Evolutionary conservation across 805 yeast species (phyloP).

Genomic region (Starmerella vitae): DNA sequence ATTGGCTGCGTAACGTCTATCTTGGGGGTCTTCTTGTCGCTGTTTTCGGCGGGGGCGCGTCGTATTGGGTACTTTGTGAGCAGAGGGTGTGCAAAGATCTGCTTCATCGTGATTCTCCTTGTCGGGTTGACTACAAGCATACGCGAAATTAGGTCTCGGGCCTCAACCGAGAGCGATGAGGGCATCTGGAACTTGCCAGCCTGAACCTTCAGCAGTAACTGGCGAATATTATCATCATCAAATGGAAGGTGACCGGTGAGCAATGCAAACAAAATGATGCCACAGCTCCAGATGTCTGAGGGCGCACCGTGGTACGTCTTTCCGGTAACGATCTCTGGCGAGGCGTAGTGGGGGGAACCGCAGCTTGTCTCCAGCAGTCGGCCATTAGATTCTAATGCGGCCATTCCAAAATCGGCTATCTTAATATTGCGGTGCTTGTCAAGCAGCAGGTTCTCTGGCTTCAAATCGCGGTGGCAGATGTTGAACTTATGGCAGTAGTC

Average conservation of each 20-base stretch:
- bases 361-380: slow-evolving; percentile 84
- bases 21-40: slow-evolving; percentile 5
- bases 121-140: slow-evolving; percentile 77
- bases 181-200: slow-evolving; percentile 81
- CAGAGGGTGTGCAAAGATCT: slow-evolving; percentile 69
- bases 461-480: slow-evolving; percentile 77
- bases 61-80: slow-evolving; percentile 47
- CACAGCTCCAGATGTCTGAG: slow-evolving; percentile 96
- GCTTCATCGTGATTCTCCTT: slow-evolving; percentile 63
- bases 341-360: slow-evolving; percentile 97
- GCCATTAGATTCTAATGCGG: slow-evolving; percentile 78
- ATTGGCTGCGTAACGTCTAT: slow-evolving; percentile 27
- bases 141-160: slow-evolving; percentile 65
- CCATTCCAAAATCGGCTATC: slow-evolving; percentile 98
- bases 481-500: slow-evolving; percentile 75
- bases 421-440: slow-evolving; percentile 81
- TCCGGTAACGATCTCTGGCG: slow-evolving; percentile 96
- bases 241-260: slow-evolving; percentile 92
- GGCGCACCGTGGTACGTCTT: slow-evolving; percentile 92
- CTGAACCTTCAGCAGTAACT: slow-evolving; percentile 77
- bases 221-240: slow-evolving; percentile 89
- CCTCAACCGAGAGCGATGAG: slow-evolving; percentile 61
- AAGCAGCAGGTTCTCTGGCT: slow-evolving; percentile 65
- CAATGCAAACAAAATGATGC: slow-evolving; percentile 84
- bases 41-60: slow-evolving; percentile 18